phyloP scores from a whole-genome alignment of 257 asterid genomes.

The Lithospermum erythrorhizon region DNA sequence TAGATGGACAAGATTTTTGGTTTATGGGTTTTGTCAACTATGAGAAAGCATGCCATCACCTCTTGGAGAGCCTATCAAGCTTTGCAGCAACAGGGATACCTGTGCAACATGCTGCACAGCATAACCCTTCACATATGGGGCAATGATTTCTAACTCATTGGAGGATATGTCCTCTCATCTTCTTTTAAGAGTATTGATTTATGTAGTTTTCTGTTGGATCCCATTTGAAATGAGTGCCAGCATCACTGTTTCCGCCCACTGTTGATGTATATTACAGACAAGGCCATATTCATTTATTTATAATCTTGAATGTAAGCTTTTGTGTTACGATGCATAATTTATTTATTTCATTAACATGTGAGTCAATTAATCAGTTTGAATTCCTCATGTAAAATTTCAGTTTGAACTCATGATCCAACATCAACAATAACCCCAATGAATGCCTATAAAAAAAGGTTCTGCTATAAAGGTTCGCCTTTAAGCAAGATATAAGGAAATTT shows the following conservation, averaged over 20 bases:
- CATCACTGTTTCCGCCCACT: not conserved
- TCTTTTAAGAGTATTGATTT: not conserved
- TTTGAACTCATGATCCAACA: no score
- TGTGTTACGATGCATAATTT: no score
- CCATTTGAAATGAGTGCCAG: not conserved
- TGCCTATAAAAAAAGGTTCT: no score
- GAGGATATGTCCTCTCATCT: not conserved
- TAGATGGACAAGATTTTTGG: slow-evolving; percentile 79
- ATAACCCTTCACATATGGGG: not conserved
- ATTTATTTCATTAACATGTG: no score
- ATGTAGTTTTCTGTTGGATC: not conserved
- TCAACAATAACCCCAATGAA: no score
- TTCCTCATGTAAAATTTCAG: no score
- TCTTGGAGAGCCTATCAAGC: slow-evolving; percentile 40
- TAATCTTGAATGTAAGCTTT: not conserved
- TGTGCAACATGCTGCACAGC: not conserved
- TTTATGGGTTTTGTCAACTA: slow-evolving; percentile 73
- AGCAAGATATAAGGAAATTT: no score
- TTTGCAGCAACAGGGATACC: slow-evolving; percentile 22
- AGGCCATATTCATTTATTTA: not conserved
- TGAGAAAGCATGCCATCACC: slow-evolving; percentile 67
- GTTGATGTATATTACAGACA: not conserved
- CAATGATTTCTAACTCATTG: not conserved
- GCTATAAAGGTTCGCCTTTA: no score
- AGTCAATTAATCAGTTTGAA: no score